These are phyloP conservation scores for Lentithecium fluviatile DNA, from an alignment of 495 filamentous ascomycete genomes.

Conservation along the genomic window DNA sequence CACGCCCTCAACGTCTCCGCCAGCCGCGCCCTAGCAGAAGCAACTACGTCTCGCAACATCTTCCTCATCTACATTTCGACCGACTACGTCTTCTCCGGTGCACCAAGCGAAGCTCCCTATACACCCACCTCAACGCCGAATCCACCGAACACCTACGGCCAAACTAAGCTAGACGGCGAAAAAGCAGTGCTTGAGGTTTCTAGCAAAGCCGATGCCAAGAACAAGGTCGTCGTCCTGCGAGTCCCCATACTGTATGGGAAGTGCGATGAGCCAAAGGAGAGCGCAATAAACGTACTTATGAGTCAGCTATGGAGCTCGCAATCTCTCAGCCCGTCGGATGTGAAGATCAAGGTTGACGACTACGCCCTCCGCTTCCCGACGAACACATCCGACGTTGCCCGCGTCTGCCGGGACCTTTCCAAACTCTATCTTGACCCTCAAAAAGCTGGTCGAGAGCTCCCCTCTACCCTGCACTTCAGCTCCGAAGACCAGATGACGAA, in stretches of 20 bases:
- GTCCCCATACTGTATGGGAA: conserved; percentile 89
- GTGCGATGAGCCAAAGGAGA: conserved; percentile 61
- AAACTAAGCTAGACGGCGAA: conserved; percentile 86
- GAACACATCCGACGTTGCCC: conserved; percentile 81
- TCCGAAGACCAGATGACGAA: conserved; percentile 87
- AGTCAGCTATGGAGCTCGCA: conserved; percentile 70
- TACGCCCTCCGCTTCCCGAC: conserved; percentile 87
- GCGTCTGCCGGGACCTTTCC: conserved; percentile 71
- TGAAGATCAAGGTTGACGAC: conserved; percentile 77
- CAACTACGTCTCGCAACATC: conserved; percentile 60
- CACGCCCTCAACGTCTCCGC: conserved; percentile 74
- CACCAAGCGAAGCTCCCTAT: conserved; percentile 82
- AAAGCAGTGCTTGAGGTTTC: conserved; percentile 58
- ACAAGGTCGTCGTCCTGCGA: conserved; percentile 61
- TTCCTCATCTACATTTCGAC: conserved; percentile 91
- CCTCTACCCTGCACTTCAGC: conserved; percentile 79
- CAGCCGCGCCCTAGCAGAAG: conserved; percentile 62
- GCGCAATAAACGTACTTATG: conserved; percentile 78
- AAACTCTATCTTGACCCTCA: conserved; percentile 56
- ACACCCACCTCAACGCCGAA: conserved; percentile 59
- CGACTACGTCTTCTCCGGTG: conserved; percentile 89
- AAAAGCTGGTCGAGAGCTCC: conserved; percentile 51
- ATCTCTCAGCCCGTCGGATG: conserved; percentile 44
- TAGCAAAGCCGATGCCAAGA: conserved; percentile 1
- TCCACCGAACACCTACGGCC: conserved; percentile 83